These are phyloP conservation scores for Trypanosoma grayi DNA, from an alignment of 208 protist species.

Conservation along the genomic window DNA sequence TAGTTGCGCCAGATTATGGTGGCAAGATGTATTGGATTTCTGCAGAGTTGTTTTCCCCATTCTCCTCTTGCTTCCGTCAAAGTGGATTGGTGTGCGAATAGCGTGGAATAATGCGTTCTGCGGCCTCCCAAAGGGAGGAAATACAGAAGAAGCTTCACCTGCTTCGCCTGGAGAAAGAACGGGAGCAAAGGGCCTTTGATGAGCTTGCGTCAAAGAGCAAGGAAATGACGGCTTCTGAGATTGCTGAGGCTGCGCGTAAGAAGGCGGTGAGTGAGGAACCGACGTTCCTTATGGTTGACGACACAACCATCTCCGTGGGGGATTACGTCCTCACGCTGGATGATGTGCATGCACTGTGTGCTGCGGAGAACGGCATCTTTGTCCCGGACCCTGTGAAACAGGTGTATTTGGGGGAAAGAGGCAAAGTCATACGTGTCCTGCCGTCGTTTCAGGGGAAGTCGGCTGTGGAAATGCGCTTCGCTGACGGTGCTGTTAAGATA, in stretches of 20 bases:
- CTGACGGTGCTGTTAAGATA: slow-evolving; percentile 68
- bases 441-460: slow-evolving; percentile 69
- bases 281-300: slow-evolving; percentile 30
- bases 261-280: slow-evolving; percentile 31
- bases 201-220: slow-evolving; percentile 33
- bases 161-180: slow-evolving; percentile 50
- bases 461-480: slow-evolving; percentile 82
- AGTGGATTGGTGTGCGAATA: background rate
- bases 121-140: slow-evolving; percentile 49
- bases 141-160: slow-evolving; percentile 69
- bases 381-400: slow-evolving; percentile 67
- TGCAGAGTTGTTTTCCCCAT: slow-evolving; percentile 15
- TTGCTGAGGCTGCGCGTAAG: slow-evolving; percentile 43
- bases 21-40: background rate
- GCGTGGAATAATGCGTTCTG: slow-evolving; percentile 13
- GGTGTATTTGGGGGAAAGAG: slow-evolving; percentile 79
- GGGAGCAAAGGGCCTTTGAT: slow-evolving; percentile 70
- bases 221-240: slow-evolving; percentile 45
- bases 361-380: slow-evolving; percentile 58
- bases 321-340: slow-evolving; percentile 58
- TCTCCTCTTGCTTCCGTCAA: background rate
- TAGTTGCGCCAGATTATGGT: background rate
- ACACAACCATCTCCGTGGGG: slow-evolving; percentile 40
- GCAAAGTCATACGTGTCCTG: slow-evolving; percentile 58
- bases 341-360: slow-evolving; percentile 37